Conservation (phyloP, 208 protist species). For the Wallacemonas sp. region DNA sequence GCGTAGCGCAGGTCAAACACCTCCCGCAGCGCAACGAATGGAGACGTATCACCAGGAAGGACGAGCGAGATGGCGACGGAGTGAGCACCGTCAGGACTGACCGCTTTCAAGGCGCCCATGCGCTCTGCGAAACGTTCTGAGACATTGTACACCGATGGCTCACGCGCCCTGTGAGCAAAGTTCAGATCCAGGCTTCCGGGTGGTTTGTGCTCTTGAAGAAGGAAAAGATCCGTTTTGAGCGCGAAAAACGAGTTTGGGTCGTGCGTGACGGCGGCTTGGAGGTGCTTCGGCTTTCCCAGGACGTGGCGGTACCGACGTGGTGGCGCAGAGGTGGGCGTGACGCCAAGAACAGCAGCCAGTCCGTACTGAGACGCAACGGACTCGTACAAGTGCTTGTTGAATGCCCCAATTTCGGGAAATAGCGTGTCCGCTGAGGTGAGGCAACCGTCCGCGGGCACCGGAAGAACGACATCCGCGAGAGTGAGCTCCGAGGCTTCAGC, state of each 20-base stretch:
- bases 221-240: constrained; percentile 75
- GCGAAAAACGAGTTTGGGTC: constrained; percentile 72
- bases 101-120: constrained; percentile 37
- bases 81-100: constrained; percentile 16
- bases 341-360: constrained; percentile 42
- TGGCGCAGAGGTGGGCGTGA: background rate
- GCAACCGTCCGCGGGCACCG: constrained; percentile 43
- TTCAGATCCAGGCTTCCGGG: constrained; percentile 40
- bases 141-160: constrained; percentile 81
- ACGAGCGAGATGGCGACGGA: constrained; percentile 58
- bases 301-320: constrained; percentile 46
- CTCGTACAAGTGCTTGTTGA: constrained; percentile 16
- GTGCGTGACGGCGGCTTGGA: constrained; percentile 51
- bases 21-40: constrained; percentile 67
- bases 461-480: constrained; percentile 79
- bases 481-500: constrained; percentile 31
- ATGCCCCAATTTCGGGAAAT: constrained; percentile 12
- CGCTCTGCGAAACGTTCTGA: constrained; percentile 74
- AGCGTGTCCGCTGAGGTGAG: constrained; percentile 14
- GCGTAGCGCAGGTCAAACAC: constrained; percentile 63
- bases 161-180: constrained; percentile 50
- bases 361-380: constrained; percentile 41
- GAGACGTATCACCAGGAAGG: constrained; percentile 49
- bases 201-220: constrained; percentile 65
- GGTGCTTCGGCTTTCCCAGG: constrained; percentile 34